These are phyloP conservation scores for Botryotinia convoluta DNA, from an alignment of 2,329 filamentous ascomycete species.

Conservation along the genomic window DNA sequence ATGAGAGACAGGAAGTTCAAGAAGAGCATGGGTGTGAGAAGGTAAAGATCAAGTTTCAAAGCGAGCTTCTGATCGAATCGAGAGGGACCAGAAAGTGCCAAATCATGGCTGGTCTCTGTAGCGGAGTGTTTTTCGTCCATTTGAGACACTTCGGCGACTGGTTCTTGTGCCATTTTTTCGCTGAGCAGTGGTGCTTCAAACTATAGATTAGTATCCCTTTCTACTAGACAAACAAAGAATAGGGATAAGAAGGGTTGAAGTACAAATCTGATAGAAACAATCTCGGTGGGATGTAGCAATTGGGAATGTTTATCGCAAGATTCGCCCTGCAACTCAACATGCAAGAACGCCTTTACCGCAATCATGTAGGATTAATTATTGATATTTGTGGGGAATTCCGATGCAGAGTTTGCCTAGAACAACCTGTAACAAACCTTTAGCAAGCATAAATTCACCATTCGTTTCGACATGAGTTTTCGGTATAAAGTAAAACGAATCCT, in stretches of 20 bases:
- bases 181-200: not conserved
- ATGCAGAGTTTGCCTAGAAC: not conserved
- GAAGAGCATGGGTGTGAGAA: conserved; percentile 35
- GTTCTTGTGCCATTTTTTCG: not conserved
- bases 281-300: not conserved
- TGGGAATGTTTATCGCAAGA: not conserved
- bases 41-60: conserved; percentile 22
- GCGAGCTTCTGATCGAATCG: conserved; percentile 19
- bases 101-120: not conserved
- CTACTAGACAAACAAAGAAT: not conserved
- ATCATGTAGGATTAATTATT: conserved; percentile 1
- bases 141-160: not conserved
- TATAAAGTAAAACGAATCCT: not conserved
- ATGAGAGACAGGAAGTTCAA: conserved; percentile 32
- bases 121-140: conserved; percentile 8
- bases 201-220: not conserved
- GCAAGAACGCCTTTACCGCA: conserved; percentile 7
- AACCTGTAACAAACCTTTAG: not conserved
- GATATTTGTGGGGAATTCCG: conserved; percentile 8
- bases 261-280: not conserved
- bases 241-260: not conserved
- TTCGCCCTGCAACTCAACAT: not conserved
- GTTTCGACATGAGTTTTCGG: not conserved
- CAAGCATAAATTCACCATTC: not conserved
- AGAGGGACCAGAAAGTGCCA: not conserved